Percentiles rank a stretch among this genome's conserved stretches.
Conservation (phyloP, 305 asterid species). For the Fraxinus nigra region DNA sequence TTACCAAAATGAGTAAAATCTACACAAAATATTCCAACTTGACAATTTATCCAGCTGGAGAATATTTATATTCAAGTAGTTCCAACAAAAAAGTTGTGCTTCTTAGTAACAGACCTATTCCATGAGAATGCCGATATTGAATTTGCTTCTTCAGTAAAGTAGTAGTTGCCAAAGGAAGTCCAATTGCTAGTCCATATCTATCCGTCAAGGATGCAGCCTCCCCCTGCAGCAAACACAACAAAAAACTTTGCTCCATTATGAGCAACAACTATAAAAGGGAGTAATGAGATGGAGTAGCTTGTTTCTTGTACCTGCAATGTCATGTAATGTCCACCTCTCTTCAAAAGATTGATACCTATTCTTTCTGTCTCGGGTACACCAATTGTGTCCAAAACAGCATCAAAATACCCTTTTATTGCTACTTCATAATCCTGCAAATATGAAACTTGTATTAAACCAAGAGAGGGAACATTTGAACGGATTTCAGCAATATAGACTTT, state of each 20-base stretch:
- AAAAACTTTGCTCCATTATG: slow-evolving; percentile 6
- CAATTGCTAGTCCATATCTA: slow-evolving; percentile 65
- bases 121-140: slow-evolving; percentile 74
- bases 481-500: not conserved
- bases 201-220: slow-evolving; percentile 83
- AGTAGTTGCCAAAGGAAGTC: slow-evolving; percentile 70
- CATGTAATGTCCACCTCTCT: slow-evolving; percentile 96
- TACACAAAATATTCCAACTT: not conserved
- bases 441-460: slow-evolving; percentile 9
- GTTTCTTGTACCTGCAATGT: slow-evolving; percentile 69
- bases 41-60: not conserved
- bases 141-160: slow-evolving; percentile 67
- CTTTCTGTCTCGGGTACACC: slow-evolving; percentile 86
- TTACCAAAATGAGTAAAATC: not conserved
- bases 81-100: not conserved
- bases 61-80: not conserved
- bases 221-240: slow-evolving; percentile 55
- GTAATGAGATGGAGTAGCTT: not conserved
- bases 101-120: slow-evolving; percentile 53
- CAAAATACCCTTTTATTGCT: slow-evolving; percentile 74
- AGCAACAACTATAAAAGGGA: not conserved
- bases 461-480: not conserved
- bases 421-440: slow-evolving; percentile 61
- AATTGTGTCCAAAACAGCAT: slow-evolving; percentile 90
- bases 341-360: slow-evolving; percentile 65